phyloP scores from a whole-genome alignment of 257 asterid genomes.

The Nicotiana noctiflora region DNA sequence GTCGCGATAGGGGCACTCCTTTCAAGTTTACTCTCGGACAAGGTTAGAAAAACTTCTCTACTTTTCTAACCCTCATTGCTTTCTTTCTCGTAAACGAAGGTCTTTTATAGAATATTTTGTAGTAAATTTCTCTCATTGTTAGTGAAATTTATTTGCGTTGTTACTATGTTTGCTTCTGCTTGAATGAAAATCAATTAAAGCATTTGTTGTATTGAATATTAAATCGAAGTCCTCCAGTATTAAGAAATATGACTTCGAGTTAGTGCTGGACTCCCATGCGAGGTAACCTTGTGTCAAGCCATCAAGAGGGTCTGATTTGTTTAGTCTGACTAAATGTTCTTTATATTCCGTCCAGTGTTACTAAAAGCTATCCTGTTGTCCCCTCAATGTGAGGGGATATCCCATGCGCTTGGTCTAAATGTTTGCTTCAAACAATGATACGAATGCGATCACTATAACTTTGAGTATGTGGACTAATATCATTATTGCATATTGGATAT shows the following conservation, averaged over 20 bases:
- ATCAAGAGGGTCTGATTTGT: too few relatives aligned
- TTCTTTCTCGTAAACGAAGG: neutral
- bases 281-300: too few relatives aligned
- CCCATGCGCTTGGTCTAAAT: too few relatives aligned
- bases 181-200: neutral
- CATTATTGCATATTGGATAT: neutral
- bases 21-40: slow-evolving; percentile 53
- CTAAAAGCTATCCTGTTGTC: too few relatives aligned
- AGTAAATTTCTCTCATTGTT: neutral
- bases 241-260: too few relatives aligned
- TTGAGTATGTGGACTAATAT: neutral
- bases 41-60: slow-evolving; percentile 24
- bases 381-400: too few relatives aligned
- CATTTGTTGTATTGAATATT: too few relatives aligned
- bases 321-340: too few relatives aligned
- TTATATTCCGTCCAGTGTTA: too few relatives aligned
- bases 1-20: slow-evolving; percentile 45
- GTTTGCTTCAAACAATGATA: too few relatives aligned
- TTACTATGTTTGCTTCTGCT: neutral
- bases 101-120: neutral
- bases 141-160: neutral
- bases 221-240: too few relatives aligned
- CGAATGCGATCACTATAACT: neutral
- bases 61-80: neutral
- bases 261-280: too few relatives aligned